Conservation (phyloP, 257 asterid genomes). For the Plantago elongata region DNA sequence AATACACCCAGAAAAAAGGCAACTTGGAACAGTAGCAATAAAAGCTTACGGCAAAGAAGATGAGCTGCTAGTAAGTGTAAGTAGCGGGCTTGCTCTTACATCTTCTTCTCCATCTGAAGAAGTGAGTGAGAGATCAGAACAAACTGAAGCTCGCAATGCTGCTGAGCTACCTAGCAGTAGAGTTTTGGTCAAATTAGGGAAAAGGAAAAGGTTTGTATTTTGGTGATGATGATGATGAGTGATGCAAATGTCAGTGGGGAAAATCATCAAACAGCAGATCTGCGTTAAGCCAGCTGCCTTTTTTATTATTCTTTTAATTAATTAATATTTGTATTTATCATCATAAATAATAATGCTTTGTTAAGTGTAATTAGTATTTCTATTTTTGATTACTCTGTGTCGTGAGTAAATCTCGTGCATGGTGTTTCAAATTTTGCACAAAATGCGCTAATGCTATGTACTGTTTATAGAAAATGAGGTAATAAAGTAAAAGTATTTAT, state of each 20-base stretch:
- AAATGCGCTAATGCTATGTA: no score
- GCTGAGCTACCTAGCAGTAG: neutral
- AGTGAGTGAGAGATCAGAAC: constrained; percentile 33
- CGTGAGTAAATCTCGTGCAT: no score
- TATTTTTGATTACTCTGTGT: no score
- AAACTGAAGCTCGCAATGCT: neutral
- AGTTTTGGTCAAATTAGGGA: constrained; percentile 20
- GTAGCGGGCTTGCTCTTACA: constrained; percentile 23
- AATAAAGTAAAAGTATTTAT: no score
- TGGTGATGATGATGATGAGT: no score
- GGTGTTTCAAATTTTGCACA: no score
- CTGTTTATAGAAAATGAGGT: no score
- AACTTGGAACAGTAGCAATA: constrained; percentile 9
- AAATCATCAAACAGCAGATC: constrained; percentile 40
- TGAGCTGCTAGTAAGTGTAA: no score
- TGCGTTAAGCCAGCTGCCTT: constrained; percentile 18
- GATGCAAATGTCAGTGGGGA: constrained; percentile 19
- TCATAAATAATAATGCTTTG: no score
- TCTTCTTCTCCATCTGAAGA: constrained; percentile 8
- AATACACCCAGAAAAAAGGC: constrained; percentile 23
- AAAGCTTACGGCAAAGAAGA: constrained; percentile 23
- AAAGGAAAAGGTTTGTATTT: neutral
- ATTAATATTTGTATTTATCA: no score
- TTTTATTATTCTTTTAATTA: no score
- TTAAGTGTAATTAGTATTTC: no score